These are phyloP conservation scores for Hymenoscyphus fraxineus DNA, from an alignment of 2,329 filamentous ascomycete species.

Conservation along the genomic window DNA sequence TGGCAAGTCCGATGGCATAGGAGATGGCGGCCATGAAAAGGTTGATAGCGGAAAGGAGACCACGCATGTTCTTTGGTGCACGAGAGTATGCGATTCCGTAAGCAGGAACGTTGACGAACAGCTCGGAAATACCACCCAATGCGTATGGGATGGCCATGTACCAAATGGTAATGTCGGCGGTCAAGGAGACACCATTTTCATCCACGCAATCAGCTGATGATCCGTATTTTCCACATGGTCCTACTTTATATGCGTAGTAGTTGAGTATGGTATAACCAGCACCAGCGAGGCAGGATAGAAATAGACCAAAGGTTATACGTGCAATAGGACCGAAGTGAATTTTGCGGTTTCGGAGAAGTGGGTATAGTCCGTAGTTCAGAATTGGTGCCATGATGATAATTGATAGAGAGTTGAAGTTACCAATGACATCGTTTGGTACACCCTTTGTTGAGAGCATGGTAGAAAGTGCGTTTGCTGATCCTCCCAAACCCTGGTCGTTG, in stretches of 20 bases:
- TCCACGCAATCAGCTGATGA: constrained; percentile 15
- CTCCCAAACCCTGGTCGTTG: constrained; percentile 44
- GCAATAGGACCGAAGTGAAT: constrained; percentile 71
- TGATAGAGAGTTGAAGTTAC: constrained; percentile 71
- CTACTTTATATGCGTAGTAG: constrained; percentile 59
- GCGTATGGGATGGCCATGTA: constrained; percentile 54
- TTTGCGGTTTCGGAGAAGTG: constrained; percentile 57
- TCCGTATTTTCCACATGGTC: constrained; percentile 51
- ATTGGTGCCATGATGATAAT: constrained; percentile 72
- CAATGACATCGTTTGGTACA: constrained; percentile 73
- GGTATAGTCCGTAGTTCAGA: constrained; percentile 65
- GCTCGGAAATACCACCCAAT: constrained; percentile 45
- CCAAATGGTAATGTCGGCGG: constrained; percentile 46
- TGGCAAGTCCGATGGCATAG: constrained; percentile 43
- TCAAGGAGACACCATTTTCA: constrained; percentile 12
- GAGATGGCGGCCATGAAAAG: constrained; percentile 44
- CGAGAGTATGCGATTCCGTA: constrained; percentile 50
- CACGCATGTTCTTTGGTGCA: constrained; percentile 48
- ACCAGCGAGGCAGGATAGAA: constrained; percentile 58
- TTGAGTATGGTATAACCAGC: constrained; percentile 53
- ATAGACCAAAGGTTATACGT: constrained; percentile 68
- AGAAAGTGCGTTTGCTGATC: constrained; percentile 46
- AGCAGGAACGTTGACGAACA: constrained; percentile 49
- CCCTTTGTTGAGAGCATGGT: constrained; percentile 64
- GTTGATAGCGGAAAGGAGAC: constrained; percentile 47